Evolutionary conservation across 1,284 basidiomycete species (phyloP), one percentile per base, ranked within the genome.

Genomic region (Ustilago xerochloae): DNA sequence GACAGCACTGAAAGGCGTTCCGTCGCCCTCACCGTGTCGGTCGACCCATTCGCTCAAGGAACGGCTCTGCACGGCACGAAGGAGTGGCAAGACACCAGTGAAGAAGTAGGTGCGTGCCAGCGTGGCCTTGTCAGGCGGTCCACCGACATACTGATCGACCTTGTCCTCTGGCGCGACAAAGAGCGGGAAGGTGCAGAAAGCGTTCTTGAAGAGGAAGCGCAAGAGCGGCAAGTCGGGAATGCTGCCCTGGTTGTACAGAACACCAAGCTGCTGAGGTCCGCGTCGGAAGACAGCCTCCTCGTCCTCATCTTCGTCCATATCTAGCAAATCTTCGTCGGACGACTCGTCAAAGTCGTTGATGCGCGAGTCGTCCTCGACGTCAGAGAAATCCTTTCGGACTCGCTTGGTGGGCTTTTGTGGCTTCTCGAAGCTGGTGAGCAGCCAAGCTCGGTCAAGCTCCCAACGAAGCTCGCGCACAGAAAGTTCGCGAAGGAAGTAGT

Each of bases 221-320:
- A 82, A 38, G 35, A 82, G 67, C 13, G 80, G 79, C 47, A 82
- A 60, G 32, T 80, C 77, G 1, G 70, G 74, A 22, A 73, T 69
- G 36, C 57, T 55, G 4, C 56, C 48, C 43, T 73, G 61, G 24
- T 39, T 55, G 55, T 72, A 61, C 30, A 71, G 36, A 15, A 55
- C 53, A 18, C 76, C 75, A 39, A 76, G 55, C 61, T 73, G 72
- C 49, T 72, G 71, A 10, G 55, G 41, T 26, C 33, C 56, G 32
- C 76, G 77, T 46, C 78, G 73, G 77, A 80, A 80, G 55, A 80
- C 76, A 32, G 77, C 78, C 38, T 80, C 79, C 48, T 80, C 79
- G 41, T 80, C 79, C 52, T 73, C 69, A 15, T 77, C 68, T 20
- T 76, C 72, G 32, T 72, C 69, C 33, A 58, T 55, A 28, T 33